phyloP scores from a whole-genome alignment of 148 eudicot genomes.

The Persicaria tinctoria region DNA sequence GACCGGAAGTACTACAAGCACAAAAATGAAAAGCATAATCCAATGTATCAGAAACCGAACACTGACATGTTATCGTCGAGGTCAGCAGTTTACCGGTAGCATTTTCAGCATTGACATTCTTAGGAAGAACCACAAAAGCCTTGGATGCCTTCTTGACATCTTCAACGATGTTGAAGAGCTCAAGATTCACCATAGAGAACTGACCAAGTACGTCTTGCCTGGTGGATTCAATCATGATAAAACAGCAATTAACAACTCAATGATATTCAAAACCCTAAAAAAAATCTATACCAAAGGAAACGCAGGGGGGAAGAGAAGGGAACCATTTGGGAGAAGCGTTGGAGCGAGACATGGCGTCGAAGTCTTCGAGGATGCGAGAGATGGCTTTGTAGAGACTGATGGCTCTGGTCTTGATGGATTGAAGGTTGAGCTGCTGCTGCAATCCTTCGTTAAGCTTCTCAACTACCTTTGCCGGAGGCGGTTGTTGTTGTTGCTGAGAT shows the following conservation, averaged over 20 bases:
- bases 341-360: conserved; percentile 56
- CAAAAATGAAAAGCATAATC: conserved; percentile 2
- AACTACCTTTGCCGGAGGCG: conserved; percentile 29
- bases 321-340: conserved; percentile 80
- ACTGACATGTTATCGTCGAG: neutral
- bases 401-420: conserved; percentile 77
- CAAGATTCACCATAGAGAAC: conserved; percentile 96
- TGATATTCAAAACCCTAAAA: neutral
- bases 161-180: conserved; percentile 81
- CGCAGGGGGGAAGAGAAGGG: neutral
- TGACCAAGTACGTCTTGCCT: conserved; percentile 88
- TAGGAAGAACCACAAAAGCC: conserved; percentile 93
- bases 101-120: conserved; percentile 85
- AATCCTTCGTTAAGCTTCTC: conserved; percentile 65
- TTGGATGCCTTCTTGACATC: conserved; percentile 94
- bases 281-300: neutral
- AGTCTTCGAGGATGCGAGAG: conserved; percentile 79
- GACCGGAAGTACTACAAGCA: conserved; percentile 72
- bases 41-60: neutral
- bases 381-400: conserved; percentile 67
- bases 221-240: conserved; percentile 16
- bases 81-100: conserved; percentile 47
- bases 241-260: conserved; percentile 2
- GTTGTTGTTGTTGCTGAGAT: conserved; percentile 31
- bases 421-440: conserved; percentile 77